Evolutionary conservation across 768 basidiomycete genomes (phyloP), one percentile per base, ranked within the genome.

Genomic region (Amyloporia xantha): DNA sequence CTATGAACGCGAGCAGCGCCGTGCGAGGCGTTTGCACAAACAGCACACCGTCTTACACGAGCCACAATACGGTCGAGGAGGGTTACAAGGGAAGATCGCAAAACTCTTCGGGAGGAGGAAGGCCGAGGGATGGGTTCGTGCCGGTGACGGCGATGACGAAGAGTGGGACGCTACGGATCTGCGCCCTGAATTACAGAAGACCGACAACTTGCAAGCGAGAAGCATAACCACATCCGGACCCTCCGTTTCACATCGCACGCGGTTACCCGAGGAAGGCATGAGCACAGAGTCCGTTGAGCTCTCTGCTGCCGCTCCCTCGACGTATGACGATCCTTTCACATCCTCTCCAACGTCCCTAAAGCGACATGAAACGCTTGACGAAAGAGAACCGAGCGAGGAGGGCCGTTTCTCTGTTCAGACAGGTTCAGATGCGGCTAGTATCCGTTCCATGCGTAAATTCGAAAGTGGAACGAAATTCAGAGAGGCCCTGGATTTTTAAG

Each of bases 101-200:
- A 55, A 44, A 1, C 39, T 63, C 15, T 62, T 64, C 30, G 62
- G 68, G 54, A 62, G 60, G 36, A 58, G 58, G 11, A 50, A 58
- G 49, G 55, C 59, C 52, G 64, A 67, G 40, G 77, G 78, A 24
- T 81, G 79, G 79, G 65, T 78, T 20, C 71, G 71, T 52, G 71
- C 78, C 35, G 68, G 70, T 30, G 74, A 69, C 30, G 65, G 66
- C 30, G 60, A 60, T 38, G 56, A 40, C 3, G 77, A 77, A 48
- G 75, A 74, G 50, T 79, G 74, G 54, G 66, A 65, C 54, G 58
- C 57, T 2, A 51, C 58, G 38, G 66, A 64, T 52, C 47, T 38
- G 36, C 36, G 33, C n/a, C 25, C 23, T 2, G 20, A 26, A 4
- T 23, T 9, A 5, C 11, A 47, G 17, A 7, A 26, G 10, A 13